Evolutionary conservation across 2,329 filamentous ascomycete genomes (phyloP), one percentile per base, ranked within the genome.

Genomic region (Fonsecaea monophora): DNA sequence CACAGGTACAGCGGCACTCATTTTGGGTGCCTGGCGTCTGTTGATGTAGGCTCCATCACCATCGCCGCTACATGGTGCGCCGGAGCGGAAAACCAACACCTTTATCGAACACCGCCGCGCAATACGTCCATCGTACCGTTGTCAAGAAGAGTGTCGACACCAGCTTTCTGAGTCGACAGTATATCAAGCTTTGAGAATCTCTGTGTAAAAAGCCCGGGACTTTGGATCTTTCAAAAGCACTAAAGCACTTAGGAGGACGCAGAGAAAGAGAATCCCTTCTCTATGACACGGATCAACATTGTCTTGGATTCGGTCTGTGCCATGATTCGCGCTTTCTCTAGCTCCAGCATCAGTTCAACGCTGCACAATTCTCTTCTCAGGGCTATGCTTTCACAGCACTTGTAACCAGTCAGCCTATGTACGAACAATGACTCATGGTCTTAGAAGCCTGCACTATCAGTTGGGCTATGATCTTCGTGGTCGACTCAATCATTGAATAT

Each of bases 21-120:
- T 89, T 80, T 79, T 89, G 67, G 87, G 87, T 87, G 87, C 87
- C 73, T 89, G 87, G 87, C 83, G 87, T 74, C 78, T 89, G 75
- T 82, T 89, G 74, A 89, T 89, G 86, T 89, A 75, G 40, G 38
- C n/a, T 15, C 32, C 13, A 38, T 37, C 25, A 21, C 10, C 42
- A 3, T 48, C 37, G 34, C 4, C 38, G 55, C 45, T 50, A 50
- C 15, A 30, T 12, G 21, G 21, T 18, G 9, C 25, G 37, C 12
- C 42, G 25, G 9, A 40, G 45, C 45, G 8, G 45, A 25, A 37
- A 12, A 9, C n/a, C 6, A 2, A n/a, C 45, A 10, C 21, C 18
- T 38, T 21, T 2, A n/a, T 30, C 13, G n/a, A 21, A 35, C 8
- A n/a, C 7, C 4, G n/a, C n/a, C 42, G 3, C 5, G 12, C 13